phyloP scores from a whole-genome alignment of 306 rosid genomes.

The Gillenia trifoliata region DNA sequence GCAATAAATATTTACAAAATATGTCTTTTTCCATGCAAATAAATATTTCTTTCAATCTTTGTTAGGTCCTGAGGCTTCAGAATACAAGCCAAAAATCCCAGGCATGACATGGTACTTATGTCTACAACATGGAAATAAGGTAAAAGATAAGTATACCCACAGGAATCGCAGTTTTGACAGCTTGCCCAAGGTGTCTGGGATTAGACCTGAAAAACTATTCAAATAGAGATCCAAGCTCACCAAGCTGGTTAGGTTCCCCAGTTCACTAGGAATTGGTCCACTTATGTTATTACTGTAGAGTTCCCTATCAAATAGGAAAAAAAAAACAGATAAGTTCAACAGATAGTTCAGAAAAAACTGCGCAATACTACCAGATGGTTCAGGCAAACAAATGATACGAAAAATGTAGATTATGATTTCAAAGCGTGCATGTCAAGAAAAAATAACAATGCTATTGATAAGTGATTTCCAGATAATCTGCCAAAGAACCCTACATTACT shows the following conservation, averaged over 20 bases:
- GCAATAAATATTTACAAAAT: neutral
- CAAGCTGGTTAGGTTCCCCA: conserved; percentile 96
- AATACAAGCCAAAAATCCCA: neutral
- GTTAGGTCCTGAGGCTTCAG: neutral
- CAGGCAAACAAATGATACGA: neutral
- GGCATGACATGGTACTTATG: neutral
- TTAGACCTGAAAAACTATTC: conserved; percentile 76
- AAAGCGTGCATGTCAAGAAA: neutral
- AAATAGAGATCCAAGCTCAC: conserved; percentile 99
- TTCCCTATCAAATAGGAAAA: conserved; percentile 48
- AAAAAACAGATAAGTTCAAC: neutral
- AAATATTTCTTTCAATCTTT: neutral
- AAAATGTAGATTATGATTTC: neutral
- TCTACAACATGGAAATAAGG: conserved; percentile 7
- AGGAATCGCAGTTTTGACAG: conserved; percentile 91
- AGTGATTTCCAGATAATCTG: neutral
- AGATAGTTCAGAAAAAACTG: neutral
- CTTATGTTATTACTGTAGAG: conserved; percentile 95
- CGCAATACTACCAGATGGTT: neutral
- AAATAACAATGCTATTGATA: neutral
- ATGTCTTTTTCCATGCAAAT: neutral
- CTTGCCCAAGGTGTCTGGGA: conserved; percentile 92
- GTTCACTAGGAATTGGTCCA: conserved; percentile 86
- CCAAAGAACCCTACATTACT: neutral
- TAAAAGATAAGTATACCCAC: conserved; percentile 49